These are phyloP conservation scores for Ceratobasidium sp. DNA, from an alignment of 1,284 basidiomycete species.

Conservation along the genomic window DNA sequence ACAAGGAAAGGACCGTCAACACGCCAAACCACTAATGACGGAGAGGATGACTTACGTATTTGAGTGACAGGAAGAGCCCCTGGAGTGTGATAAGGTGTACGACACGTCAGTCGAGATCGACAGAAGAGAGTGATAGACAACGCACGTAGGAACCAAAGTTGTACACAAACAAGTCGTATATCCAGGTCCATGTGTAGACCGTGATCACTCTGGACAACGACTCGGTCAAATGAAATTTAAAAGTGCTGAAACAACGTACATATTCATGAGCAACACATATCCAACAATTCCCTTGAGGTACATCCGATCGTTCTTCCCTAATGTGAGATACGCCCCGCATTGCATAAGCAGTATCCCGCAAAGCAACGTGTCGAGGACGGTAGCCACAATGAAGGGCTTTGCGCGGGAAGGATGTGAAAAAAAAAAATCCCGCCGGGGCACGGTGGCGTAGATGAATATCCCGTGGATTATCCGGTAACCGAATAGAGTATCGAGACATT, in stretches of 20 bases:
- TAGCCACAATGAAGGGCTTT: not conserved
- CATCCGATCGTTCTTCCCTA: not conserved
- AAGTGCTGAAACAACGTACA: not conserved
- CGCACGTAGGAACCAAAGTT: constrained; percentile 10
- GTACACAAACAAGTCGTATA: constrained; percentile 16
- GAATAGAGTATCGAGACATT: no score
- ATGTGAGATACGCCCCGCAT: not conserved
- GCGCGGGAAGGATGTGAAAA: not conserved
- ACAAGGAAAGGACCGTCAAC: not conserved
- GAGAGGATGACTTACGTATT: not conserved
- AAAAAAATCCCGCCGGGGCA: no score
- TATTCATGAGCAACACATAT: constrained; percentile 5
- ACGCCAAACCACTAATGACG: not conserved
- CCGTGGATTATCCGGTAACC: no score
- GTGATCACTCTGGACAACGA: not conserved
- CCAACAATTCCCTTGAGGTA: not conserved
- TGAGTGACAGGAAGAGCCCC: constrained; percentile 9
- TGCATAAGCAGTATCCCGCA: constrained; percentile 4
- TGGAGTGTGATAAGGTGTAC: not conserved
- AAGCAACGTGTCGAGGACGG: not conserved
- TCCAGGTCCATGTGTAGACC: constrained; percentile 10
- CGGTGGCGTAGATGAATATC: no score
- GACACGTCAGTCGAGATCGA: not conserved
- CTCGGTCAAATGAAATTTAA: not conserved
- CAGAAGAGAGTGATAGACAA: not conserved